Conservation (phyloP, 257 asterid genomes). For the Capsicum baccatum region DNA sequence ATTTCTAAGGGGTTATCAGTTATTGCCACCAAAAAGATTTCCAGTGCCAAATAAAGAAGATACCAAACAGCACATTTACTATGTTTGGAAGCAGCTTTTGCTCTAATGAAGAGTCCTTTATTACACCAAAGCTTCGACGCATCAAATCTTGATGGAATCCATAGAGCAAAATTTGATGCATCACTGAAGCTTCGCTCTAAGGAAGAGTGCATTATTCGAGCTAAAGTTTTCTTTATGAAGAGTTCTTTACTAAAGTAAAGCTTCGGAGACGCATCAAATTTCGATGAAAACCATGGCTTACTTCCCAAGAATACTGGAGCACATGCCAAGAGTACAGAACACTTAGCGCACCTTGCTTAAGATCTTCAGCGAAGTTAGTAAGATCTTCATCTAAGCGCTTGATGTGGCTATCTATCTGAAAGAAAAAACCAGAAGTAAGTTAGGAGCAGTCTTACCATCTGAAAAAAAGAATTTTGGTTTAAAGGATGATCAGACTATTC, state of each 20-base stretch:
- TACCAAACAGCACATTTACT: conserved; percentile 5
- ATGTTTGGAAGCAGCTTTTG: neutral
- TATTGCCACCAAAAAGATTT: neutral
- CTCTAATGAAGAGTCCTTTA: neutral
- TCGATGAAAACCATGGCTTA: neutral
- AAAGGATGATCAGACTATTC: conserved; percentile 10
- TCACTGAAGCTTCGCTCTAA: neutral
- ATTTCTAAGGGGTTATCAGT: conserved; percentile 1
- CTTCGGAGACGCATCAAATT: neutral
- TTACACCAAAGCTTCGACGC: neutral
- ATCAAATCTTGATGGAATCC: neutral
- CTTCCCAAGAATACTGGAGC: conserved; percentile 6
- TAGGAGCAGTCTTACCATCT: conserved; percentile 24
- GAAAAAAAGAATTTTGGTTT: neutral
- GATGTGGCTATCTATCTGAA: conserved; percentile 95
- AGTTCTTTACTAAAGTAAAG: neutral
- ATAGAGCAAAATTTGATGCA: neutral
- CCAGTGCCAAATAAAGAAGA: neutral
- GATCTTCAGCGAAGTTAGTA: conserved; percentile 89
- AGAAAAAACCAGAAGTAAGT: conserved; percentile 33
- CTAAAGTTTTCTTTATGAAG: neutral
- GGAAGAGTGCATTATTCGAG: neutral
- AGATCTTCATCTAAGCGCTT: conserved; percentile 96
- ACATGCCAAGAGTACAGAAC: conserved; percentile 26
- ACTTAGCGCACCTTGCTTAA: conserved; percentile 76